A percentile compares a stretch with the other conserved stretches of the same genome.
Conservation (phyloP, 495 filamentous ascomycete species). For the Hamigera avellanea region DNA sequence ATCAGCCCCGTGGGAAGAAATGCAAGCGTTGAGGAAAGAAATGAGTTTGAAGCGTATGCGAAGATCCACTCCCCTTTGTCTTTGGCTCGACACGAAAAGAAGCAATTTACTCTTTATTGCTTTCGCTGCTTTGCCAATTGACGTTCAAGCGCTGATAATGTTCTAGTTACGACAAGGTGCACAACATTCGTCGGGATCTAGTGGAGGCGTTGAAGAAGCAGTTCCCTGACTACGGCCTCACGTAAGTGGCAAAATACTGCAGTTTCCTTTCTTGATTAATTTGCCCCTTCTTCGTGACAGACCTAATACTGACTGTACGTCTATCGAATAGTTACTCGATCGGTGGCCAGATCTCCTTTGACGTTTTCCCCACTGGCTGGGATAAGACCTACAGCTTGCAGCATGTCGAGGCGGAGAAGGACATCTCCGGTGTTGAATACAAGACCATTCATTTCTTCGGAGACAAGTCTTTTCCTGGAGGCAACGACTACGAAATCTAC, state of each 20-base stretch:
- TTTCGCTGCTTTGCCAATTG: background rate
- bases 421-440: slow-evolving; percentile 63
- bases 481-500: slow-evolving; percentile 95
- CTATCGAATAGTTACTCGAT: slow-evolving; percentile 62
- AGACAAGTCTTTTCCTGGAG: slow-evolving; percentile 80
- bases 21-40: slow-evolving; percentile 65
- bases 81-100: background rate
- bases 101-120: too few species aligned
- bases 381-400: slow-evolving; percentile 96
- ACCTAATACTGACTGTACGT: slow-evolving; percentile 1
- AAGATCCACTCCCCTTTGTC: background rate
- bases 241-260: slow-evolving; percentile 41
- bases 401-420: slow-evolving; percentile 74
- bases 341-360: slow-evolving; percentile 94
- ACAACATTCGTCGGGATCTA: slow-evolving; percentile 61
- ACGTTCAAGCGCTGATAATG: slow-evolving; percentile 6
- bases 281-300: background rate
- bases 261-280: background rate
- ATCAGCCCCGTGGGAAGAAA: slow-evolving; percentile 87
- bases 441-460: slow-evolving; percentile 95
- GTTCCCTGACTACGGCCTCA: slow-evolving; percentile 75
- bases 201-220: slow-evolving; percentile 64
- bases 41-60: slow-evolving; percentile 56
- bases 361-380: slow-evolving; percentile 95
- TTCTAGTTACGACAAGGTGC: slow-evolving; percentile 54